Conservation (phyloP, 768 basidiomycete species). For the Rhizopogon rudus region DNA sequence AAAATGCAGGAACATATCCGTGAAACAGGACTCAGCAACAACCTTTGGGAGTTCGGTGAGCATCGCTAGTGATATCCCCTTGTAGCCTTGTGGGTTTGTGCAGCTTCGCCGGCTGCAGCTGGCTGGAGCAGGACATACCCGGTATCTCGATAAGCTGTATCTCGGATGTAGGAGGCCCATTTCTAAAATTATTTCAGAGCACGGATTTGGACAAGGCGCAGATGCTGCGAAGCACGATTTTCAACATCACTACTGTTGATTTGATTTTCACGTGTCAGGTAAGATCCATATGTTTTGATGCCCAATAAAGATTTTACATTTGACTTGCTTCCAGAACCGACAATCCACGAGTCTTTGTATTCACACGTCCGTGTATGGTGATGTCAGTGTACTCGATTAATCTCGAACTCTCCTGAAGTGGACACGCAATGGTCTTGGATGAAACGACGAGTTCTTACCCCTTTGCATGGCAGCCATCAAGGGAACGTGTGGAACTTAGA, state of each 20-base stretch:
- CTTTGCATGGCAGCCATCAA: neutral
- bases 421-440: neutral
- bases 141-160: neutral
- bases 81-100: neutral
- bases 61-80: constrained; percentile 1
- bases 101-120: neutral
- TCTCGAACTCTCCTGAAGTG: neutral
- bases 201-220: constrained; percentile 58
- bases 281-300: neutral
- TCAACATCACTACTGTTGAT: constrained; percentile 26
- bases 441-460: neutral
- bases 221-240: constrained; percentile 38
- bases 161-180: constrained; percentile 9
- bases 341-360: neutral
- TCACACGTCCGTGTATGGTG: constrained; percentile 2
- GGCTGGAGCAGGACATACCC: neutral
- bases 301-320: neutral
- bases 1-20: constrained; percentile 40
- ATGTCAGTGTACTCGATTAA: neutral
- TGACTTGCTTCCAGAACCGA: neutral
- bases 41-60: constrained; percentile 67
- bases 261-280: constrained; percentile 7
- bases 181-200: constrained; percentile 32
- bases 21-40: constrained; percentile 32
- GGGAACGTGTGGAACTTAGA: neutral